Evolutionary conservation across 805 yeast species (phyloP).

Genomic region (Candida easanensis): DNA sequence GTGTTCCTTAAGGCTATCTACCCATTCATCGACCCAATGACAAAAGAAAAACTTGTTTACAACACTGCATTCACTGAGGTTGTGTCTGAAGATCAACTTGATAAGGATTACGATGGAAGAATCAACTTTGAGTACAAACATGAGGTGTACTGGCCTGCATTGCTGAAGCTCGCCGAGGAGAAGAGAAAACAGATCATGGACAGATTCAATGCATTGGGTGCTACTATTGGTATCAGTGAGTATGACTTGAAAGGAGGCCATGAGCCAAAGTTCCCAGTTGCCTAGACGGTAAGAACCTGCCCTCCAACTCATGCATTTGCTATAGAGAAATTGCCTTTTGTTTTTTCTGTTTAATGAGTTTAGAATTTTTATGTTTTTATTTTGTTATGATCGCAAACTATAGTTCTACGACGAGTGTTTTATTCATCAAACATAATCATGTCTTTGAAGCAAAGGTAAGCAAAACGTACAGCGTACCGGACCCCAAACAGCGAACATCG

Average conservation of each 20-base stretch:
- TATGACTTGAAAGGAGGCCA: constrained; percentile 59
- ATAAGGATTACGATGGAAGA: constrained; percentile 78
- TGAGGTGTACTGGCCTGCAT: constrained; percentile 70
- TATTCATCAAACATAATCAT: constrained; percentile 1
- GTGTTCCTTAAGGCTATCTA: constrained; percentile 85
- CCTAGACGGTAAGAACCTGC: too few relatives aligned
- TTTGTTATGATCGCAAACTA: background rate
- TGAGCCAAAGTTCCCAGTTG: constrained; percentile 20
- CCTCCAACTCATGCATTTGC: too few relatives aligned
- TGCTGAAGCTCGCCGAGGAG: constrained; percentile 56
- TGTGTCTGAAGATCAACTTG: constrained; percentile 80
- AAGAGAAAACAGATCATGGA: constrained; percentile 63
- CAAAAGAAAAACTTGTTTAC: constrained; percentile 88
- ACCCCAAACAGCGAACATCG: background rate
- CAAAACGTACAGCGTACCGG: background rate
- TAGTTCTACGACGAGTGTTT: background rate
- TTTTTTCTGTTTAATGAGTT: too few relatives aligned
- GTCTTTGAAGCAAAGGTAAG: background rate
- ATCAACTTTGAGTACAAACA: constrained; percentile 85
- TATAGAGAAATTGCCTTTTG: too few relatives aligned
- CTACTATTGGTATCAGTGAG: constrained; percentile 76
- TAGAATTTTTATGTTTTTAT: too few relatives aligned
- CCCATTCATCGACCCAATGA: constrained; percentile 95
- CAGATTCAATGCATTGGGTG: constrained; percentile 71
- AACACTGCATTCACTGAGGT: constrained; percentile 84